Base-by-base conservation (phyloP, 305 asterid species). In the Fraxinus floribunda region DNA sequence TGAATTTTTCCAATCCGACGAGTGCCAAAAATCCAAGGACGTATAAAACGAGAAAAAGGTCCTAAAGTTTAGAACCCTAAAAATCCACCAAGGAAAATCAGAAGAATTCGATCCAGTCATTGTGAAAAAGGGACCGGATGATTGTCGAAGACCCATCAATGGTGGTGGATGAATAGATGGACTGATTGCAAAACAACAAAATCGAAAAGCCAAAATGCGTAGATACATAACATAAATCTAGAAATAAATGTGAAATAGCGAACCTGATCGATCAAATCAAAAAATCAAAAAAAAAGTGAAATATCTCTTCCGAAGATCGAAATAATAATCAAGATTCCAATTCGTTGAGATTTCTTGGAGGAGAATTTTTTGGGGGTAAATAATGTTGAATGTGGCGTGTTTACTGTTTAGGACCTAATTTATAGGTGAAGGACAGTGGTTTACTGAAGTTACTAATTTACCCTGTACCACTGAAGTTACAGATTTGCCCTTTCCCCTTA, bases 131-230 rank as follows among this genome's bases (percentile, higher is more conserved):
- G 46, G 29, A 34, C 39, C 80, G 44, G 80, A 60, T 66, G 83
- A 36, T 13, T 78, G 71, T 73, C 34, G 88, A 64, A 77, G 24
- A 74, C 62, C 83, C 81, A 80, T 78, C 76, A 76, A 46, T 73
- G 36, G 71, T 1, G 75, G 52, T 52, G 24, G 64, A n/a, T 52
- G 22, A 52, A n/a, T n/a, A 1, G 64, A 52, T 16, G 46, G 68
- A 78, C 76, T 68, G 85, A 72, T 75, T 22, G 85, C 34, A n/a
- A 52, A 5, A 16, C 64, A 16, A 52, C 2, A 52, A 52, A 52
- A 52, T 52, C 64, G 22, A 52, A 22, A 64, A 24, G 34, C 16
- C 72, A 22, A 64, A 22, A 64, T 9, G 5, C 34, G 72, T 64
- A 64, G 5, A 64, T 22, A 24, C 72, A 22, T 7, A 24, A 22